These are phyloP conservation scores for Piromyces finnis DNA, from an alignment of 192 early-diverging fungal genomes.

Conservation along the genomic window DNA sequence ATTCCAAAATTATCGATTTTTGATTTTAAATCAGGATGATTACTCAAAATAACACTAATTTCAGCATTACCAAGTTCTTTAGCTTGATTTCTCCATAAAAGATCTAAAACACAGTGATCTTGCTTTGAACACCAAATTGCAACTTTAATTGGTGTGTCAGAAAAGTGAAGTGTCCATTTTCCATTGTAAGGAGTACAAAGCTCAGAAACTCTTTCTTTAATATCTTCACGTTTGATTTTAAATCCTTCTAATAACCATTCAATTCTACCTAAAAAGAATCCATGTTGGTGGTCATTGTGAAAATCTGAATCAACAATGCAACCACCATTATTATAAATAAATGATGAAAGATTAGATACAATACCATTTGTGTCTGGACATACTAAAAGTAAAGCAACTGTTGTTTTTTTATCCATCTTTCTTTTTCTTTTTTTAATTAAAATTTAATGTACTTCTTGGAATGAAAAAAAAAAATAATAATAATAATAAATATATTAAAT, in stretches of 20 bases:
- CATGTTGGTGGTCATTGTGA: background rate
- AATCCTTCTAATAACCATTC: background rate
- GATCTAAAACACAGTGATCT: conserved; percentile 1
- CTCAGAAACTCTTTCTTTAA: background rate
- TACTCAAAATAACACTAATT: background rate
- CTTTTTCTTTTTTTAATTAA: background rate
- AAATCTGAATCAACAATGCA: conserved; percentile 1
- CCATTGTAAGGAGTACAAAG: background rate
- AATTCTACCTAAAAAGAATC: background rate
- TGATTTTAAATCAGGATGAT: background rate
- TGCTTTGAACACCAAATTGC: conserved; percentile 3
- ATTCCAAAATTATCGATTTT: background rate
- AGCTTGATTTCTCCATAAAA: background rate
- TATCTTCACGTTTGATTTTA: background rate
- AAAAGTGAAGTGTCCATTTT: background rate
- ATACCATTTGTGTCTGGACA: background rate
- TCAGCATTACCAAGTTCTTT: background rate
- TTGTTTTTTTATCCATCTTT: background rate
- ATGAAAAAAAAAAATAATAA: no score
- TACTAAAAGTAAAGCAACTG: background rate
- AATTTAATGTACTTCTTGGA: no score
- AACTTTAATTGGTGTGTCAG: background rate
- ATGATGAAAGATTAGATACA: background rate
- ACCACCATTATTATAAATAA: background rate
- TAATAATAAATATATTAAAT: no score